A percentile compares a stretch with the other conserved stretches of the same genome.
phyloP scores from a whole-genome alignment of 2,329 filamentous ascomycete species.

The Chrysoporthe puriensis region DNA sequence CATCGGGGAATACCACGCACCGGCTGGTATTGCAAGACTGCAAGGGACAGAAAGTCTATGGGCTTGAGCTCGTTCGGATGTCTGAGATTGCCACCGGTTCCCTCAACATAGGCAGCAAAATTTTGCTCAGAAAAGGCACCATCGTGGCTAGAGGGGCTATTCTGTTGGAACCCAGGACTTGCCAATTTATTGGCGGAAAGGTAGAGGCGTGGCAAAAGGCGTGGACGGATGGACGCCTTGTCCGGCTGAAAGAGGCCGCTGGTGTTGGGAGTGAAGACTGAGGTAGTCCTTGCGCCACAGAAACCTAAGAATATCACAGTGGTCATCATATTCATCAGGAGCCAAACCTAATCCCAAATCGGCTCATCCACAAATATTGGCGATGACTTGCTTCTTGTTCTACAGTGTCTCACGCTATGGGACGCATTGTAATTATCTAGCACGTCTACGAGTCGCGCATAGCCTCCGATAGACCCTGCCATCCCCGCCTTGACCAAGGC shows the following conservation, averaged over 20 bases:
- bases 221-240: conserved; percentile 76
- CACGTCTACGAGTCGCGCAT: conserved; percentile 32
- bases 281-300: background rate
- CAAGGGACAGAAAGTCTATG: conserved; percentile 69
- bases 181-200: conserved; percentile 82
- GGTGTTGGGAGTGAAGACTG: conserved; percentile 38
- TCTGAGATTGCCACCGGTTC: conserved; percentile 67
- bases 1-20: conserved; percentile 64
- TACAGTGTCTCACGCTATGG: background rate
- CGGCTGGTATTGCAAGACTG: conserved; percentile 83
- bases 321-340: background rate
- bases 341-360: background rate
- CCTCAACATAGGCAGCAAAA: conserved; percentile 77
- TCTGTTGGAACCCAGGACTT: conserved; percentile 72
- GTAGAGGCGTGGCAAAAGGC: conserved; percentile 78
- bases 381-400: background rate
- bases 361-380: no score
- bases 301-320: background rate
- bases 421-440: background rate
- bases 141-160: conserved; percentile 75
- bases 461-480: conserved; percentile 58
- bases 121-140: conserved; percentile 68
- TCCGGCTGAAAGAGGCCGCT: conserved; percentile 65
- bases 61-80: conserved; percentile 71
- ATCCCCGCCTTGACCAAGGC: conserved; percentile 73